Base-by-base conservation (phyloP, 1,284 basidiomycete genomes). In the Irpex sp. region DNA sequence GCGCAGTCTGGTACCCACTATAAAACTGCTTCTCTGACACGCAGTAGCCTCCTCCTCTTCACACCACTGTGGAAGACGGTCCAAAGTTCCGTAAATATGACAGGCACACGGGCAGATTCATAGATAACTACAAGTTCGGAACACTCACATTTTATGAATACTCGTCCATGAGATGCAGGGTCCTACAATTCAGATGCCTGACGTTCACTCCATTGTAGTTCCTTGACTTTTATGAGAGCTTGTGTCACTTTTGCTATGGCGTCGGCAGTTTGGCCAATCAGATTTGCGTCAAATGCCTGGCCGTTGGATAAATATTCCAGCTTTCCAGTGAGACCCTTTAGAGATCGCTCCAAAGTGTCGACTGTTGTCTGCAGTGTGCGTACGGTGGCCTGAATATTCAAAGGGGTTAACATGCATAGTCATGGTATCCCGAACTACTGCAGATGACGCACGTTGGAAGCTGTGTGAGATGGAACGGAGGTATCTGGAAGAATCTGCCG, bases 181-280 rank as follows among this genome's bases (percentile, higher is more conserved):
- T 52, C 47, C 45, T 28, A 58, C 42, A 54, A 58, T 42, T 28
- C 48, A 49, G 57, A 61, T 59, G 67, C 68, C 59, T 69, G 66
- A 45, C 58, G 59, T 61, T 71, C 68, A 51, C 65, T 71, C 70
- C 67, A 68, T 19, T 84, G 82, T 57, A 91, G 73, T 63, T 85
- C 78, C 62, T 79, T 82, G 58, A 89, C 80, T 61, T 86, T 79
- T 6, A 74, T 73, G 60, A 91, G 74, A 9, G 89, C 88, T 64
- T 83, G 80, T 2, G 83, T 79, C 12, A 88, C 83, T 69, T 85
- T 88, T 53, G 75, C 72, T 53, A 92, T 88, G 1, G 87, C 83
- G 63, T 91, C 87, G n/a, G 89, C 88, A 4, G 82, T 84, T 55
- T 77, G 74, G 28, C 79, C 81, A 58, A 92, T 81, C 16, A 79